Conservation (phyloP, 768 basidiomycete species). For the Kwoniella heveanensis region DNA sequence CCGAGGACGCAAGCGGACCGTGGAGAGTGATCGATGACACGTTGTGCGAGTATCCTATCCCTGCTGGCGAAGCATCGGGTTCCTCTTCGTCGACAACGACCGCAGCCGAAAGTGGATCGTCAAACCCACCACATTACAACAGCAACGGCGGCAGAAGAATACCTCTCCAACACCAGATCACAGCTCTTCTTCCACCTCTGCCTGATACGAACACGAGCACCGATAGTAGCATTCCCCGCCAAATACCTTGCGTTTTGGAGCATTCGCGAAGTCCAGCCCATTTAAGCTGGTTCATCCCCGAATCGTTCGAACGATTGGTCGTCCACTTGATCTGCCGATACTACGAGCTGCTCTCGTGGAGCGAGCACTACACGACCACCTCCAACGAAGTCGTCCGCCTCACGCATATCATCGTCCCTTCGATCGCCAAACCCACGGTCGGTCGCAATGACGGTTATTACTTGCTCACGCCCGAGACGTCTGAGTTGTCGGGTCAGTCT, state of each 20-base stretch:
- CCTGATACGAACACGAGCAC: background rate
- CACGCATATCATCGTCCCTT: slow-evolving; percentile 51
- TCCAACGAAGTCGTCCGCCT: slow-evolving; percentile 32
- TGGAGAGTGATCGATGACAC: slow-evolving; percentile 32
- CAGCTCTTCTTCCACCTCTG: slow-evolving; percentile 21
- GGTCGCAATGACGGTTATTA: slow-evolving; percentile 1
- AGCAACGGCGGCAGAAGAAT: slow-evolving; percentile 18
- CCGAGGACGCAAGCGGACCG: background rate
- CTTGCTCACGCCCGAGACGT: slow-evolving; percentile 49
- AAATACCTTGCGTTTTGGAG: slow-evolving; percentile 44
- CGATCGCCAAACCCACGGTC: slow-evolving; percentile 30
- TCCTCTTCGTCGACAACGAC: background rate
- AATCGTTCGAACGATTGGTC: slow-evolving; percentile 51
- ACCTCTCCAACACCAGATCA: slow-evolving; percentile 34
- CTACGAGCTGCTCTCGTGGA: slow-evolving; percentile 53
- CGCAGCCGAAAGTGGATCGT: background rate
- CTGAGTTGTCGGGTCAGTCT: slow-evolving; percentile 35
- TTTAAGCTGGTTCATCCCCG: slow-evolving; percentile 48
- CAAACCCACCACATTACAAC: background rate
- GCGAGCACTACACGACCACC: slow-evolving; percentile 39
- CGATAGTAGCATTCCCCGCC: background rate
- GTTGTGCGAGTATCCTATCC: slow-evolving; percentile 11
- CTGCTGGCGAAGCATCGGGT: background rate
- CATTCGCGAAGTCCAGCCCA: slow-evolving; percentile 51
- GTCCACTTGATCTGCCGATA: slow-evolving; percentile 51